Conservation (phyloP, 1,284 basidiomycete genomes). For the Pseudozyma sp. region DNA sequence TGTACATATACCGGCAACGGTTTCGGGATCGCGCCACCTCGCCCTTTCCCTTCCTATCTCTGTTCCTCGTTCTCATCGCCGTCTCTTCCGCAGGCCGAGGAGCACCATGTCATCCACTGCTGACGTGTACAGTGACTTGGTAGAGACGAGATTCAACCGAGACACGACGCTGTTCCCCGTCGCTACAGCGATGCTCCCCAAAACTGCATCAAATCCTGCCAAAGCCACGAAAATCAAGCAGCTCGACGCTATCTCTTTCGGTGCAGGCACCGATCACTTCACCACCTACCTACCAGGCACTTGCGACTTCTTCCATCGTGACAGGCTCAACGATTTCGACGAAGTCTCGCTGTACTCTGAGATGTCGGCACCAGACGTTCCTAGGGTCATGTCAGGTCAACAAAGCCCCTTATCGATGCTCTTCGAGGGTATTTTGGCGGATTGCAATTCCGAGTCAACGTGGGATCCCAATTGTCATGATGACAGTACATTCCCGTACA, state of each 20-base stretch:
- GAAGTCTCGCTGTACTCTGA: not conserved
- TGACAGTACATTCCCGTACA: constrained; percentile 2
- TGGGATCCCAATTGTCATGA: not conserved
- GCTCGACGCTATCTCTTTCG: constrained; percentile 2
- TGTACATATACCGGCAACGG: too few relatives aligned
- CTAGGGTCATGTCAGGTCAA: not conserved
- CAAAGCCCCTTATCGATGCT: constrained; percentile 31
- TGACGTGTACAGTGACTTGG: too few relatives aligned
- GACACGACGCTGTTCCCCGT: not conserved
- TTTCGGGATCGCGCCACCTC: too few relatives aligned
- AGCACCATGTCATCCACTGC: too few relatives aligned
- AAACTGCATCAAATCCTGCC: not conserved
- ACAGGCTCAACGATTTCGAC: not conserved
- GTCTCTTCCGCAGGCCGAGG: too few relatives aligned
- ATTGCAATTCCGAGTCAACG: not conserved
- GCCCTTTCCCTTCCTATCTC: too few relatives aligned
- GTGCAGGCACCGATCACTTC: not conserved
- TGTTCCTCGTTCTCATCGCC: too few relatives aligned
- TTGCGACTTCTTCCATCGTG: not conserved
- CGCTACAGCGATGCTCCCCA: not conserved
- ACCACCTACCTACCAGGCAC: not conserved
- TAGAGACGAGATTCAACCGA: not conserved
- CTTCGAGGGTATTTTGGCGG: constrained; percentile 33
- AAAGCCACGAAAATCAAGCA: not conserved
- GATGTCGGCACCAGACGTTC: not conserved